Base-by-base conservation (phyloP, 2,329 filamentous ascomycete genomes). In the Paraconiothyrium sp. region DNA sequence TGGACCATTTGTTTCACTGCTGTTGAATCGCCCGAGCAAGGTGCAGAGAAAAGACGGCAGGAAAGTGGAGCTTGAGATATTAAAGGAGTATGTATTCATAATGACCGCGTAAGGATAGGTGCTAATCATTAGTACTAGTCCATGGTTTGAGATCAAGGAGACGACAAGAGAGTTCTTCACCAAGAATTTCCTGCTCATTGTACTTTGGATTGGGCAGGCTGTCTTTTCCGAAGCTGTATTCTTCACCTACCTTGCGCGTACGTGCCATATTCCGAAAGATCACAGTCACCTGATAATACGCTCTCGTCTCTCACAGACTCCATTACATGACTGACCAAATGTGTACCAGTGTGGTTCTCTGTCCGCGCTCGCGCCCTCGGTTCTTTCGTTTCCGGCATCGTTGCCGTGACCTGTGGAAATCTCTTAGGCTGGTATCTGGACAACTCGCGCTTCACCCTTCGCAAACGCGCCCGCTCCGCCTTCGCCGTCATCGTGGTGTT, bases 181-280 rank as follows among this genome's bases (percentile, higher is more conserved):
- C 1, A 86, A 83, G 47, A 84, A 85, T 34, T 92, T 91, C 60
- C 76, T 92, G 1, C 79, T 92, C 0, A 82, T 92, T 1, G 75
- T 92, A 3, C 83, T 89, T 0, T 86, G 90, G 65, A 92, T 93
- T 43, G 88, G 88, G 1, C 89, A 92, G 66, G 88, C 88, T 0
- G 90, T 91, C 0, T 93, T 90, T 71, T 80, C 88, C 0, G 90
- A 93, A 72, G 88, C 90, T 0, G 89, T 92, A 0, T 91, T 89
- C 76, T 92, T 89, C 74, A 92, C 90, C 0, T 93, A 89, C 61
- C 79, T 89, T 8, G 82, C 83, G 9, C 65, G 82, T 75, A 67
- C 68, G 73, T 69, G 10, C 24, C n/a, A 4, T 3, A 22, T 24
- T 7, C 50, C 0, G 24, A 8, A 24, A 8, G n/a, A 30, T 2